These are phyloP conservation scores for Fusarium gaditjirri DNA, from an alignment of 2,329 filamentous ascomycete species.

Conservation along the genomic window DNA sequence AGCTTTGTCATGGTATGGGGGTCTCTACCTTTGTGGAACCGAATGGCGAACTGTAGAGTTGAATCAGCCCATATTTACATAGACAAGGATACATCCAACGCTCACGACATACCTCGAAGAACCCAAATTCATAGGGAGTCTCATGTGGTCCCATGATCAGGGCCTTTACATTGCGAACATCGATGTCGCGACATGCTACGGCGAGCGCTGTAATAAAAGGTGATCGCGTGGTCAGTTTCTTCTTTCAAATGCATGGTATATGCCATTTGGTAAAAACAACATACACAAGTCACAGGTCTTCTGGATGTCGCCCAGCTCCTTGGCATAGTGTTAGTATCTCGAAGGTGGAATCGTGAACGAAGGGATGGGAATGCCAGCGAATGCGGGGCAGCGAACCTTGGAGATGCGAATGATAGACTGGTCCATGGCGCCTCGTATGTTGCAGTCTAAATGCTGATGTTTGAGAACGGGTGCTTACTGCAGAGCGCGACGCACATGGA, in stretches of 20 bases:
- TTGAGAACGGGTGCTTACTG: not conserved
- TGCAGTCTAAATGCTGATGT: constrained; percentile 19
- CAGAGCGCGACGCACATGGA: constrained; percentile 30
- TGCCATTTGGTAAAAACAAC: constrained; percentile 44
- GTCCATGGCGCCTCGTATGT: constrained; percentile 59
- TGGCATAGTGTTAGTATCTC: constrained; percentile 28
- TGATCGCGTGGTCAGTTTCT: constrained; percentile 9
- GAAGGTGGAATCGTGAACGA: constrained; percentile 25
- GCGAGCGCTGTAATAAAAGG: constrained; percentile 71
- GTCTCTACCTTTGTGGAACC: constrained; percentile 75
- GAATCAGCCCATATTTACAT: not conserved
- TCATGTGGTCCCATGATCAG: constrained; percentile 93
- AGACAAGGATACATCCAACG: not conserved
- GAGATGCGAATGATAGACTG: constrained; percentile 90
- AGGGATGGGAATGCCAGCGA: constrained; percentile 23
- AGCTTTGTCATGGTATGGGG: constrained; percentile 8
- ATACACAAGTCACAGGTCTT: constrained; percentile 84
- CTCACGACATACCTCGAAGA: constrained; percentile 79
- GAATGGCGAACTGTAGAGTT: constrained; percentile 73
- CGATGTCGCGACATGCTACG: constrained; percentile 85
- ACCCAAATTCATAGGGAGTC: constrained; percentile 96
- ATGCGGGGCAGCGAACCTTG: constrained; percentile 65
- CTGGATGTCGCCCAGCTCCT: constrained; percentile 90
- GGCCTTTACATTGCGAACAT: constrained; percentile 88
- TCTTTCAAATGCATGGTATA: not conserved